A percentile compares a stretch with the other conserved stretches of the same genome.
These are phyloP conservation scores for Cyberlindnera xylosilytica DNA, from an alignment of 805 yeast genomes.

Conservation along the genomic window DNA sequence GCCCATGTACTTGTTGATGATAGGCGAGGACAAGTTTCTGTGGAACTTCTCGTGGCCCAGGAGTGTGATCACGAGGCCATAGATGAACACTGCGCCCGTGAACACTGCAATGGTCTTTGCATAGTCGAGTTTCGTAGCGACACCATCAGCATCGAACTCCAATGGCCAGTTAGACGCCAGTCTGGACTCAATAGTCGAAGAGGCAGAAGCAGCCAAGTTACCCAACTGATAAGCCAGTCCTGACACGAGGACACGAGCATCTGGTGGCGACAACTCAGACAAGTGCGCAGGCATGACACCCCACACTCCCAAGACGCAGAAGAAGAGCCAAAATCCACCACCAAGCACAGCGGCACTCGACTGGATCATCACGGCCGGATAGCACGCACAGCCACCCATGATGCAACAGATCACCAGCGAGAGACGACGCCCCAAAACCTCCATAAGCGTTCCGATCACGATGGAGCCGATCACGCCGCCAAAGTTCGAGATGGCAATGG, in stretches of 20 bases:
- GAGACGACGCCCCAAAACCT: constrained; percentile 63
- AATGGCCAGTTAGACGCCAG: constrained; percentile 61
- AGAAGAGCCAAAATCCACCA: constrained; percentile 64
- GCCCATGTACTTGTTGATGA: constrained; percentile 29
- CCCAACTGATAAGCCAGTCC: constrained; percentile 71
- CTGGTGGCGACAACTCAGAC: constrained; percentile 66
- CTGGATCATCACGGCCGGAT: constrained; percentile 51
- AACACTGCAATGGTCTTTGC: constrained; percentile 69
- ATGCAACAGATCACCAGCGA: constrained; percentile 49
- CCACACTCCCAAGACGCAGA: constrained; percentile 70
- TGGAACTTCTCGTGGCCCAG: constrained; percentile 58
- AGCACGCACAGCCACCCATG: constrained; percentile 56
- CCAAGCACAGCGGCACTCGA: constrained; percentile 42
- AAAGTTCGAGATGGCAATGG: constrained; percentile 57
- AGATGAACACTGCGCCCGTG: constrained; percentile 63
- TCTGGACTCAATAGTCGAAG: constrained; percentile 65
- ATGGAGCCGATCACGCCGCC: constrained; percentile 69
- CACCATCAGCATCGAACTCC: constrained; percentile 30
- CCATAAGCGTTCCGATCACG: constrained; percentile 51
- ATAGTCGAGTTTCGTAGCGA: constrained; percentile 40
- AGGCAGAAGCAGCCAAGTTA: constrained; percentile 67
- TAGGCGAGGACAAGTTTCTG: constrained; percentile 32
- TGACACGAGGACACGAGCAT: constrained; percentile 57
- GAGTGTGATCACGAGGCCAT: constrained; percentile 42
- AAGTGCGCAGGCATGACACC: constrained; percentile 67